Evolutionary conservation across 106 monocot species (phyloP), one percentile per base, ranked within the genome.

Genomic region (Agapanthus africanus): DNA sequence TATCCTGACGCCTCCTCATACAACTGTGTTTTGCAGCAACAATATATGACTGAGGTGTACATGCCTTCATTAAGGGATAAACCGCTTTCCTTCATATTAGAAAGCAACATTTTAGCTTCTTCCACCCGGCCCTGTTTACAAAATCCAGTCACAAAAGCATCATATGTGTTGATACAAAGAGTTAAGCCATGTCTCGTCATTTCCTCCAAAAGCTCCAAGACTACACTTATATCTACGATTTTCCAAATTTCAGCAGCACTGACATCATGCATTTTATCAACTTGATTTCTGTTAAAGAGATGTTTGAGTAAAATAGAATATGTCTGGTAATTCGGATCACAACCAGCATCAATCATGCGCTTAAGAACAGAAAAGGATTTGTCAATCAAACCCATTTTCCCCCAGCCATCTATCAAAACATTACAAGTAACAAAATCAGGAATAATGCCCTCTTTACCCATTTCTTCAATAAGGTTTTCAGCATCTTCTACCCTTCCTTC

Each of bases 371-470:
- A 7, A 66, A 80, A 74, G 9, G 54, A 57, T 9, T n/a, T 54
- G 68, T 73, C 72, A 15, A 77, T 69, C 28, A 64, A 69, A 28
- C 81, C 81, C 63, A 57, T 57, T 31, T 69, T 73, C 52, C 60
- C 72, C 68, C 51, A 81, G 13, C 77, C 77, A 73, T 77, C 77
- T 32, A 81, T 81, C 50, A 81, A 26, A 7, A 54, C 71, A 25
- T 63, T 81, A 59, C 73, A 81, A n/a, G 73, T 65, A 13, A 69
- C 32, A 26, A 52, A 16, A 69, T 81, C 81, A 38, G 69, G 77
- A 11, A 11, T 19, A 64, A 77, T 47, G 31, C 68, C 77, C 51
- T 67, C 70, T 65, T 61, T 70, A 8, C 40, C 66, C 81, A 81
- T 81, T 52, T 73, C 77, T 39, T n/a, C 6, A n/a, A 81, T 25